Evolutionary conservation across 176 grass and related monocot genomes (phyloP), one percentile per base, ranked within the genome.

Genomic region (Oryza australiensis): DNA sequence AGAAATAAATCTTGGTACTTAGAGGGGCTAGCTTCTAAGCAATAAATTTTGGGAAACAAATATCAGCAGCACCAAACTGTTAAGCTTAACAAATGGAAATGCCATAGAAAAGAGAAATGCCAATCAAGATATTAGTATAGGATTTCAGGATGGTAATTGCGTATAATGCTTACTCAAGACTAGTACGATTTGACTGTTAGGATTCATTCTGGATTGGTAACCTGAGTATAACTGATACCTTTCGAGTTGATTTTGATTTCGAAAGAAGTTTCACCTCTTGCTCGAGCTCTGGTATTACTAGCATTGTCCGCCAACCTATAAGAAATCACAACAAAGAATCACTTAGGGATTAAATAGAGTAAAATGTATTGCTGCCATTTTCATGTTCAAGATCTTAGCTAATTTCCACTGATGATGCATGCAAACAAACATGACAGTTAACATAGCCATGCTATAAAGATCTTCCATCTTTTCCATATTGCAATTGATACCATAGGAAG

Each of bases 291-390:
- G 96, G 96, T 88, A 99, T 94, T 79, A 99, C 88, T 41, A 99
- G 91, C 96, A 99, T 99, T 60, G 96, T 99, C 78, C 96, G 86
- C 96, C 96, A 99, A 83, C 96, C 96, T 83, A 72, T 73, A 48
- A 86, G 67, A 77, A 40, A 88, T 85, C 55, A 67, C 22, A 79
- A 28, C 12, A 26, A 23, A 78, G 1, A 67, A 90, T 23, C 42
- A 64, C 26, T 35, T 81, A 69, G 34, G 71, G 67, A 81, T 87
- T 76, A 27, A 14, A 68, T 16, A 70, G 83, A 66, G 26, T 49
- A 72, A 81, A 82, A 66, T 55, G 49, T 7, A 22, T 55, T 55
- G 5, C 49, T 22, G 18, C 18, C 5, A 7, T 20, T 55, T 55
- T 55, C 49, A 20, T 55, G 49, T 55, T 55, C 1, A 55, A 18